These are phyloP conservation scores for Sordariomycetes sp. DNA, from an alignment of 2,329 filamentous ascomycete genomes.

Conservation along the genomic window DNA sequence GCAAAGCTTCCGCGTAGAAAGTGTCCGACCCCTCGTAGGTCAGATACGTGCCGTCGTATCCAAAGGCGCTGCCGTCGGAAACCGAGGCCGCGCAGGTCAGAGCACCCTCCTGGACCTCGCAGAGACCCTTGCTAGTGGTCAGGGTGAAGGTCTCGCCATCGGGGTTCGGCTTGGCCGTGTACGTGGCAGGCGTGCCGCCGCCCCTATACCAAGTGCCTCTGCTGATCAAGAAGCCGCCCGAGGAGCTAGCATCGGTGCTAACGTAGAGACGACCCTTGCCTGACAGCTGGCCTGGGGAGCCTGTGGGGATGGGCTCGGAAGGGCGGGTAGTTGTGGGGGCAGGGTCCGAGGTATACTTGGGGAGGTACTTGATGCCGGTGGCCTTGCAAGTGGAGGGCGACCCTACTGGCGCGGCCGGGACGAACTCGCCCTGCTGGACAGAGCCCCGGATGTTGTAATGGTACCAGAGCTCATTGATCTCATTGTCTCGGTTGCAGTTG, in stretches of 20 bases:
- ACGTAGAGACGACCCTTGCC: constrained; percentile 9
- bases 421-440: constrained; percentile 51
- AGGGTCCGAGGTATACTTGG: constrained; percentile 31
- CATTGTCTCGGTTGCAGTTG: constrained; percentile 34
- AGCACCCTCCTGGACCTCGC: constrained; percentile 9
- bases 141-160: constrained; percentile 12
- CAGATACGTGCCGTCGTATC: constrained; percentile 14
- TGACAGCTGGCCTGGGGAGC: constrained; percentile 4
- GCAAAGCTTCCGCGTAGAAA: constrained; percentile 12
- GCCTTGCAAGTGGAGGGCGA: constrained; percentile 46
- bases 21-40: constrained; percentile 9
- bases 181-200: constrained; percentile 15
- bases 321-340: constrained; percentile 3
- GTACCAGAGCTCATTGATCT: constrained; percentile 49
- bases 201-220: constrained; percentile 15
- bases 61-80: constrained; percentile 9
- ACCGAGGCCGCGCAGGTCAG: constrained; percentile 10
- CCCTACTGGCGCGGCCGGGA: constrained; percentile 45
- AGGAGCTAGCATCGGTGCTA: constrained; percentile 2
- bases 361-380: constrained; percentile 51
- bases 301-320: constrained; percentile 3
- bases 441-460: constrained; percentile 54
- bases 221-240: constrained; percentile 13
- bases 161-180: constrained; percentile 12
- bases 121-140: constrained; percentile 14